These are phyloP conservation scores for Nepenthes mirabilis DNA, from an alignment of 148 eudicot genomes.

Conservation along the genomic window DNA sequence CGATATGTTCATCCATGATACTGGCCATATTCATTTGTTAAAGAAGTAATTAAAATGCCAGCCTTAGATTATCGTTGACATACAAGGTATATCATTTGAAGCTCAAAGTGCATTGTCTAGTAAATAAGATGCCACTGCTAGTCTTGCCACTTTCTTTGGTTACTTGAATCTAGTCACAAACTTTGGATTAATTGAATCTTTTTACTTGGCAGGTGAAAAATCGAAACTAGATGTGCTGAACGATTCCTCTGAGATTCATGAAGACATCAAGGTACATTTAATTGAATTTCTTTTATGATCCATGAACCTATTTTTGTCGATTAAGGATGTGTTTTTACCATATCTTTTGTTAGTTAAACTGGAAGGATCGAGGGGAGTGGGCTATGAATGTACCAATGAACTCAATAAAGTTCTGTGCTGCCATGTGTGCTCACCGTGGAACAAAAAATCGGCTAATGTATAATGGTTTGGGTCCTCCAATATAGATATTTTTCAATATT, in stretches of 20 bases:
- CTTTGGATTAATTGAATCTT: not conserved
- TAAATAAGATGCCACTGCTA: too few species aligned
- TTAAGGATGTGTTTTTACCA: not conserved
- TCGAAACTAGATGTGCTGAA: slow-evolving; percentile 13
- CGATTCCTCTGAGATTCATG: slow-evolving; percentile 17
- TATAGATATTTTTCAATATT: not conserved
- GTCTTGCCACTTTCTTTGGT: not conserved
- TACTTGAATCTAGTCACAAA: not conserved
- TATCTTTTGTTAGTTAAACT: not conserved
- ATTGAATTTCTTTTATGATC: not conserved
- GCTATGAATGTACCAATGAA: too few species aligned
- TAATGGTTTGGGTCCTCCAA: too few species aligned
- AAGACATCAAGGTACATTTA: slow-evolving; percentile 2
- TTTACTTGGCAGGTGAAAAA: slow-evolving; percentile 25
- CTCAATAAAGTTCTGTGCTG: too few species aligned
- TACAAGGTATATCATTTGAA: not conserved
- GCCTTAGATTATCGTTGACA: slow-evolving; percentile 12
- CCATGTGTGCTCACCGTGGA: not conserved
- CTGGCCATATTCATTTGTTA: too few species aligned
- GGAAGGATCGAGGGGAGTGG: too few species aligned
- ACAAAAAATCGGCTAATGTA: too few species aligned
- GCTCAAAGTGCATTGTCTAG: too few species aligned
- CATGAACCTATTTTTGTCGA: not conserved
- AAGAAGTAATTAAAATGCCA: slow-evolving; percentile 7
- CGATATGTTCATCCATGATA: too few species aligned